Evolutionary conservation across 257 asterid species (phyloP).

Genomic region (Capsicum rhomboideum): DNA sequence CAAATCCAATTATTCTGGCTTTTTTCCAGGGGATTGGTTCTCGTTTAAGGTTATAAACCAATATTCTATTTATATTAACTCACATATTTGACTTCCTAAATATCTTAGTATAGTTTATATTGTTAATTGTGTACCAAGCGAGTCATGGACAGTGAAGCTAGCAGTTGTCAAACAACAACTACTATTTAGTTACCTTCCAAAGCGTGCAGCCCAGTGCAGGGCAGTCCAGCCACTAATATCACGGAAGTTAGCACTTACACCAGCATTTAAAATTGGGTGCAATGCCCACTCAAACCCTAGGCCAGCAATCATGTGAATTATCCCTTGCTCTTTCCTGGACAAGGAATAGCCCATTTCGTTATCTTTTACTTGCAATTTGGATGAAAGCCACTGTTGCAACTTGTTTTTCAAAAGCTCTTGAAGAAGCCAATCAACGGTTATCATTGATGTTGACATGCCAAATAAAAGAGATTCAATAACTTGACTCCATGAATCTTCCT

Average conservation of each 20-base stretch:
- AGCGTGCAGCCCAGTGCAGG: slow-evolving; percentile 98
- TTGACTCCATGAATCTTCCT: slow-evolving; percentile 62
- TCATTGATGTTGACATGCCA: slow-evolving; percentile 49
- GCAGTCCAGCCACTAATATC: slow-evolving; percentile 96
- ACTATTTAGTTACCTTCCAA: slow-evolving; percentile 57
- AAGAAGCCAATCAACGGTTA: slow-evolving; percentile 72
- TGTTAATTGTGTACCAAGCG: background rate
- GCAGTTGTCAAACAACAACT: background rate
- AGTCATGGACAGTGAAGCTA: background rate
- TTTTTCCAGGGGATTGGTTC: background rate
- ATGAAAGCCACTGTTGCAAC: slow-evolving; percentile 65
- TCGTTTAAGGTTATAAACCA: background rate
- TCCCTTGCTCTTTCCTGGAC: slow-evolving; percentile 87
- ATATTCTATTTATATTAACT: background rate
- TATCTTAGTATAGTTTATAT: background rate
- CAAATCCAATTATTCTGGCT: background rate
- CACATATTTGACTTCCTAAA: background rate
- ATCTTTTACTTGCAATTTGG: slow-evolving; percentile 29
- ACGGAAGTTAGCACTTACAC: slow-evolving; percentile 75
- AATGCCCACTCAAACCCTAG: slow-evolving; percentile 97
- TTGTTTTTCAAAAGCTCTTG: slow-evolving; percentile 84
- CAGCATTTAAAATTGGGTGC: slow-evolving; percentile 66
- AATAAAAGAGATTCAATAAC: slow-evolving; percentile 48
- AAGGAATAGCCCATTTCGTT: slow-evolving; percentile 31
- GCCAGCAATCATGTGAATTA: slow-evolving; percentile 86